These are phyloP conservation scores for Sphenostylis stenocarpa DNA, from an alignment of 306 rosid species.

Conservation along the genomic window DNA sequence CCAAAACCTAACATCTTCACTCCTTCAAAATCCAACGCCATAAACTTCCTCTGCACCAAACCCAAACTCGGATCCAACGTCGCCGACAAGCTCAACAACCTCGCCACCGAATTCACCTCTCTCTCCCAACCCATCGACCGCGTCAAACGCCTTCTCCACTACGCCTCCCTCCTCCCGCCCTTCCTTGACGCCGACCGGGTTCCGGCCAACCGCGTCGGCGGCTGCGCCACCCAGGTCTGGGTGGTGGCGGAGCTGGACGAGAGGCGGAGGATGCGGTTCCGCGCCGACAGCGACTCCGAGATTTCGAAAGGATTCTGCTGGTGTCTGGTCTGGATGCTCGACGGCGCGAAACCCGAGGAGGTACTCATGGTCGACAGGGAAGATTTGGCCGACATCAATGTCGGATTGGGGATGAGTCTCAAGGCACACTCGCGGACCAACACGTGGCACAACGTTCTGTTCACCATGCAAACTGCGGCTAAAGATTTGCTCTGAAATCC, in stretches of 20 bases:
- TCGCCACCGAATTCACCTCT: slow-evolving; percentile 57
- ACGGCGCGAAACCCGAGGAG: slow-evolving; percentile 62
- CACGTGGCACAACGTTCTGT: slow-evolving; percentile 72
- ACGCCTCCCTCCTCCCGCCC: slow-evolving; percentile 61
- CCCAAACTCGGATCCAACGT: neutral
- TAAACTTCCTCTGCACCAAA: neutral
- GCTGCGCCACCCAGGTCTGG: slow-evolving; percentile 80
- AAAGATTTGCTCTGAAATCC: slow-evolving; percentile 5
- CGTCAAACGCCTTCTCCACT: slow-evolving; percentile 64
- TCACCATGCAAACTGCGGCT: slow-evolving; percentile 66
- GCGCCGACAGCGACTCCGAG: slow-evolving; percentile 85
- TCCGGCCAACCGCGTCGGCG: slow-evolving; percentile 55
- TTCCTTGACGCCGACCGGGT: slow-evolving; percentile 33
- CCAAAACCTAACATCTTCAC: neutral
- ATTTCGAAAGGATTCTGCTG: slow-evolving; percentile 78
- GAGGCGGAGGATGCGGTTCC: slow-evolving; percentile 54
- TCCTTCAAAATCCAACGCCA: neutral
- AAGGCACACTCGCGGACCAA: slow-evolving; percentile 63
- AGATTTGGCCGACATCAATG: slow-evolving; percentile 53
- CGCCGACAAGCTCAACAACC: slow-evolving; percentile 9
- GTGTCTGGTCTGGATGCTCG: slow-evolving; percentile 66
- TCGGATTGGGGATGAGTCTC: slow-evolving; percentile 43
- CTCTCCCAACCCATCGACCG: slow-evolving; percentile 69
- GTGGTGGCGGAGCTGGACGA: slow-evolving; percentile 56
- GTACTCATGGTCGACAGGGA: slow-evolving; percentile 43